phyloP scores from a whole-genome alignment of 2,329 filamentous ascomycete species.

The Hirsutella thompsonii region DNA sequence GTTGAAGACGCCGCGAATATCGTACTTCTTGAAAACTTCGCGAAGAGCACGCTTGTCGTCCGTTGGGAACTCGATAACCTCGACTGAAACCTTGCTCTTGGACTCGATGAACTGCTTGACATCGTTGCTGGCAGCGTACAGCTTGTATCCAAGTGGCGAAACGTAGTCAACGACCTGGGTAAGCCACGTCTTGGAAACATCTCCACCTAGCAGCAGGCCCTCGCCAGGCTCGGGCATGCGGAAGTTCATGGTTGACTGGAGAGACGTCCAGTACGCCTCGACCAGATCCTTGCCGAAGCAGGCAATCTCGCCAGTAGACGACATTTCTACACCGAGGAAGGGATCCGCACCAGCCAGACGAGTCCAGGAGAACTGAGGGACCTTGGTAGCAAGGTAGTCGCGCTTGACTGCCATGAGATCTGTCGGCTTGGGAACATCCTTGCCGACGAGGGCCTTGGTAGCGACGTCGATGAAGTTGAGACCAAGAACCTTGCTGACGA shows the following conservation, averaged over 20 bases:
- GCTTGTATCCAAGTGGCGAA: conserved; percentile 82
- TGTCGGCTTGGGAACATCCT: conserved; percentile 68
- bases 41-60: conserved; percentile 89
- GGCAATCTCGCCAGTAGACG: conserved; percentile 92
- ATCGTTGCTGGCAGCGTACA: conserved; percentile 70
- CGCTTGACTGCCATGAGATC: conserved; percentile 86
- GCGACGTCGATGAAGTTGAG: conserved; percentile 95
- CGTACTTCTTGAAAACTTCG: conserved; percentile 92
- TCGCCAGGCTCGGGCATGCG: conserved; percentile 87
- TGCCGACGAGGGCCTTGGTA: conserved; percentile 79
- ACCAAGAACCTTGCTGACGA: conserved; percentile 92
- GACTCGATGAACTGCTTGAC: conserved; percentile 78
- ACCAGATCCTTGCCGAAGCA: conserved; percentile 95
- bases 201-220: conserved; percentile 88
- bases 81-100: conserved; percentile 52
- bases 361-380: conserved; percentile 98
- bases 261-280: conserved; percentile 93
- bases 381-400: conserved; percentile 92
- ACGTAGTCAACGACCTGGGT: conserved; percentile 76
- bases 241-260: conserved; percentile 99
- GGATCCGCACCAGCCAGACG: conserved; percentile 93
- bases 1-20: conserved; percentile 94
- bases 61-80: conserved; percentile 94
- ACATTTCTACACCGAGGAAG: conserved; percentile 96
- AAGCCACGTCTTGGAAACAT: conserved; percentile 58